phyloP scores from a whole-genome alignment of 1,139 yeast genomes.

The Candida glucosophila region DNA sequence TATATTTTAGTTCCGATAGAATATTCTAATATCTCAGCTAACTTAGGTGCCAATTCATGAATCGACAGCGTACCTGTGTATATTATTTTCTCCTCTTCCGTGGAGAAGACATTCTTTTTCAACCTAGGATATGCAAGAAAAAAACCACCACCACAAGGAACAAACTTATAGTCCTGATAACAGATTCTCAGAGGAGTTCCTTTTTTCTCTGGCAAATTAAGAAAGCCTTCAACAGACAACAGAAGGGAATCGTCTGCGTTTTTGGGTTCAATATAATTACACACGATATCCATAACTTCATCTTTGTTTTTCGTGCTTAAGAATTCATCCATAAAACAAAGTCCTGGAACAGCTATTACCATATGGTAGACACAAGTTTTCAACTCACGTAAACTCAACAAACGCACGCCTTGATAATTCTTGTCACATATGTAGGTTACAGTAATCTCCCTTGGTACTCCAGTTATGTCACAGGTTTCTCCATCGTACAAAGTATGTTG shows the following conservation, averaged over 20 bases:
- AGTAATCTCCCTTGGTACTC: conserved; percentile 51
- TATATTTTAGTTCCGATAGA: conserved; percentile 17
- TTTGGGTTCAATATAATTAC: conserved; percentile 24
- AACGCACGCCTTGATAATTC: conserved; percentile 11
- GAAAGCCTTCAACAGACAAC: no score
- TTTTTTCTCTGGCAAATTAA: conserved; percentile 16
- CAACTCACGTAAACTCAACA: conserved; percentile 46
- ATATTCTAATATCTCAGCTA: conserved; percentile 14
- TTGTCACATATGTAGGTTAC: conserved; percentile 63
- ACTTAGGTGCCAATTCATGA: conserved; percentile 10
- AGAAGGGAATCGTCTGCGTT: conserved; percentile 5
- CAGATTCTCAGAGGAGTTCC: conserved; percentile 19
- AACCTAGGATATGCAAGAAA: no score
- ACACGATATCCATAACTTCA: conserved; percentile 30
- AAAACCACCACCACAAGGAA: conserved; percentile 26
- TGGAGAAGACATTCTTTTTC: conserved; percentile 17
- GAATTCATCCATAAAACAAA: conserved; percentile 50
- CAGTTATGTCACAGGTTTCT: conserved; percentile 64
- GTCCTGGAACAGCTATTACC: conserved; percentile 46
- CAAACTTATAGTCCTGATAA: conserved; percentile 15
- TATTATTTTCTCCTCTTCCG: conserved; percentile 8
- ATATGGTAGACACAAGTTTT: conserved; percentile 67
- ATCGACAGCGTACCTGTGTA: conserved; percentile 7
- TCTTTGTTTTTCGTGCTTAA: conserved; percentile 27
- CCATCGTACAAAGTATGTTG: conserved; percentile 55